Percentiles rank a stretch among this genome's conserved stretches.
Evolutionary conservation across 441 rosid species (phyloP).

Genomic region (Arabidopsis lyrata): DNA sequence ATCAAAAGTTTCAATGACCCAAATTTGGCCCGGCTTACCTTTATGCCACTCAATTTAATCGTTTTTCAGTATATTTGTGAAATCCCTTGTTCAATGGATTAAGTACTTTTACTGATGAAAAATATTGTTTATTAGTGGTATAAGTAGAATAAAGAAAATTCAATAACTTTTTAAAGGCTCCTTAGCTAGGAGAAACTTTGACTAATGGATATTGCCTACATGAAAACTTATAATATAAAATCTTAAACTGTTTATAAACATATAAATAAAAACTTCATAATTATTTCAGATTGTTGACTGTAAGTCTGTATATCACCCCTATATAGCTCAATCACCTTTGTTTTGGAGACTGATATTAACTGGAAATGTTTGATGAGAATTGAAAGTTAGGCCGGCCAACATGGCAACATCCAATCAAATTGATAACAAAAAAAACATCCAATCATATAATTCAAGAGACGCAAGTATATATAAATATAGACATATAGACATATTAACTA

Average conservation of each 20-base stretch:
- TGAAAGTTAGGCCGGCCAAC: constrained; percentile 3
- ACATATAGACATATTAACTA: not conserved
- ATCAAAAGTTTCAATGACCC: constrained; percentile 6
- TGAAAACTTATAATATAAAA: not conserved
- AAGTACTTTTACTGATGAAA: not conserved
- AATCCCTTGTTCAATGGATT: not conserved
- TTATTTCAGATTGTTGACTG: not conserved
- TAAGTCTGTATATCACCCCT: not conserved
- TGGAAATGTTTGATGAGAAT: not conserved
- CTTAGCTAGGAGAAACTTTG: not conserved
- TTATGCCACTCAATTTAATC: not conserved
- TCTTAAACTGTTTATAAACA: too few relatives aligned
- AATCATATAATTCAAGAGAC: not conserved
- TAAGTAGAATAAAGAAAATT: not conserved
- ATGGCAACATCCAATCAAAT: not conserved
- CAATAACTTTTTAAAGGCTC: not conserved
- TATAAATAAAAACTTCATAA: not conserved
- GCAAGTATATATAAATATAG: not conserved
- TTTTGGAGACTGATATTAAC: not conserved
- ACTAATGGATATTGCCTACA: not conserved
- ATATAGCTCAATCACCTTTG: not conserved
- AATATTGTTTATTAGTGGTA: not conserved
- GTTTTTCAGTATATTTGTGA: constrained; percentile 1
- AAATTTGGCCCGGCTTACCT: constrained; percentile 11
- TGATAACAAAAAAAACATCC: not conserved